Percentiles rank a stretch among this genome's conserved stretches.
Evolutionary conservation across 495 filamentous ascomycete genomes (phyloP).

Genomic region (Neurospora tetrasperma): DNA sequence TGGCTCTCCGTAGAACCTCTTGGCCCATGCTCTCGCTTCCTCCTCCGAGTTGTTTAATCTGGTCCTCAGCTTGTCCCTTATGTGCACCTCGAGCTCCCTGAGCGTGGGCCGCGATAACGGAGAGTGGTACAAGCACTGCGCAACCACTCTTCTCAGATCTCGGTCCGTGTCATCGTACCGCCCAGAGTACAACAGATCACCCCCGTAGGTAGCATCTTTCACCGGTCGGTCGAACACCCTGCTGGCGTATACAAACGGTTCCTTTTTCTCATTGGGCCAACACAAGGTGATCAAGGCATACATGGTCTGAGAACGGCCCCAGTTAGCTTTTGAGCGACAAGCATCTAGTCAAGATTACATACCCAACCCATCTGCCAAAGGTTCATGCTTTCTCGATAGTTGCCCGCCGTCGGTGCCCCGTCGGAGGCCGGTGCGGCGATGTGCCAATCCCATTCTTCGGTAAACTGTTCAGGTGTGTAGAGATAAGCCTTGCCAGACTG

Average conservation of each 20-base stretch:
- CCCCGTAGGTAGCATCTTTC: not conserved
- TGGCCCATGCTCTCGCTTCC: not conserved
- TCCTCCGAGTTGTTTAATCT: not conserved
- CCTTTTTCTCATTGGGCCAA: not conserved
- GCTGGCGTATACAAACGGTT: not conserved
- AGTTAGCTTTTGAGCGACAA: not conserved
- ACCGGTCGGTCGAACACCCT: not conserved
- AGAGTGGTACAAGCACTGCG: not conserved
- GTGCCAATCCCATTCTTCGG: not conserved
- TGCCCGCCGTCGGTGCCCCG: not conserved
- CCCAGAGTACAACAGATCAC: not conserved
- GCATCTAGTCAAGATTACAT: not conserved
- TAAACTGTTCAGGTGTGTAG: not conserved
- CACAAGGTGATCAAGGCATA: not conserved
- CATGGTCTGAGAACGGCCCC: not conserved
- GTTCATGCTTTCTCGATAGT: not conserved
- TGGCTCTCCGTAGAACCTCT: not conserved
- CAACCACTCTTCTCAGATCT: not conserved
- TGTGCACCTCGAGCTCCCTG: not conserved
- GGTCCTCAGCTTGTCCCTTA: not conserved
- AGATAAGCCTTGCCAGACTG: not conserved
- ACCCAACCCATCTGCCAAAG: not conserved
- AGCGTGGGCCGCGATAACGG: not conserved
- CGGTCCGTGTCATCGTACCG: not conserved
- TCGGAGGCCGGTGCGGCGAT: not conserved